These are phyloP conservation scores for Eimeria necatrix DNA, from an alignment of 169 alveolate genomes.

Conservation along the genomic window DNA sequence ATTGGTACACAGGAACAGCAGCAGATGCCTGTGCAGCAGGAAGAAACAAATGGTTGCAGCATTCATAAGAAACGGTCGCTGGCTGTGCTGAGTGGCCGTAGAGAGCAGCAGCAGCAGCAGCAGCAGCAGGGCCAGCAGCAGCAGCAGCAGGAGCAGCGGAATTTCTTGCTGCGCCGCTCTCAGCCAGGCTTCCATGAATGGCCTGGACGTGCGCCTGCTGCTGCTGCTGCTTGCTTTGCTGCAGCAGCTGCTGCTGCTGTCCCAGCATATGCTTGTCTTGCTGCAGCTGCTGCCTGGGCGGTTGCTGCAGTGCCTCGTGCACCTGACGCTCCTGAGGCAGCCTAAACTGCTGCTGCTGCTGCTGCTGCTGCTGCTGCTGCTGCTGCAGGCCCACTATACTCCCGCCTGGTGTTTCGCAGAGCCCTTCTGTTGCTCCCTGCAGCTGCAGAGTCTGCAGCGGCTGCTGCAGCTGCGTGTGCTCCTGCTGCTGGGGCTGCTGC, in stretches of 20 bases:
- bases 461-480: too few species aligned
- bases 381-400: too few species aligned
- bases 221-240: neutral
- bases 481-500: too few species aligned
- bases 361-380: constrained; percentile 28
- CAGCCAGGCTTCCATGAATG: neutral
- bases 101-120: neutral
- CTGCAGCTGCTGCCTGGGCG: neutral
- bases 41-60: neutral
- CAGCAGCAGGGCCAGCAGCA: neutral
- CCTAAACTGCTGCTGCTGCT: neutral
- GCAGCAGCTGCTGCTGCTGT: neutral
- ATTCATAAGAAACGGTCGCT: neutral
- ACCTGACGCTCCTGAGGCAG: neutral
- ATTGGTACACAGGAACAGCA: neutral
- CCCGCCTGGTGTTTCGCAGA: too few species aligned
- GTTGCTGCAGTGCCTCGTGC: neutral
- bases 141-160: neutral
- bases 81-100: neutral
- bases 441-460: too few species aligned
- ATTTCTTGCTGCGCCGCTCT: too few species aligned
- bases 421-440: too few species aligned
- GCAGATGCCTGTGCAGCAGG: neutral
- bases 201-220: neutral
- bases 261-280: neutral